Base-by-base conservation (phyloP, 2,329 filamentous ascomycete species). In the Lecanicillium sp. region DNA sequence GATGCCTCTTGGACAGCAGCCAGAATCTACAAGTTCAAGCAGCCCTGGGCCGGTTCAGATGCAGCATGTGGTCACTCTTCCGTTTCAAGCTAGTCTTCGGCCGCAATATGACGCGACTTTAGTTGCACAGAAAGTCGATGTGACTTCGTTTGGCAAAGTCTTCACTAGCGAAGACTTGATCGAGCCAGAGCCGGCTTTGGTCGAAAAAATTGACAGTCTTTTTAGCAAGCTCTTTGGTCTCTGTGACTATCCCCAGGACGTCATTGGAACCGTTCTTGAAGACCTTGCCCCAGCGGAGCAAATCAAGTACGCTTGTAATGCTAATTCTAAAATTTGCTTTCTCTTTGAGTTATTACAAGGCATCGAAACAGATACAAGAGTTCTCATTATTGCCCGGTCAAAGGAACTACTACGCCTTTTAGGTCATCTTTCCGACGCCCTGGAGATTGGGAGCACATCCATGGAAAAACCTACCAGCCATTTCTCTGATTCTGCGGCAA, bases 301-400 rank as follows among this genome's bases (percentile, higher is more conserved):
- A 38, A 67, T 68, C 47, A 78, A 69, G 49, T 73, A 76, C 45
- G 66, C 69, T 2, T 64, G 69, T 40, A 69, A 69, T 37, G 69
- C 73, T 9, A 80, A 77, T 52, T 60, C 72, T 39, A 82, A 82
- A 47, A 76, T 73, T 47, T 68, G 65, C 22, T 81, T 82, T 46
- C 48, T 80, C 5, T 69, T 65, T 32, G 73, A 78, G 44, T 58
- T 82, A 4, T 51, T 80, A 20, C 58, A 68, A 15, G 50, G 55
- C 8, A 50, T 78, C 9, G 53, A 58, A 13, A 53, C 58, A 11
- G 59, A 68, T 9, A 66, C 63, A 28, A 70, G 66, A 27, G 53
- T 81, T 7, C 55, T 78, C 12, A 65, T 82, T 17, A 50, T 81
- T 9, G 71, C 65, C 8, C 69, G 69, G 15, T 65, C 69, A 5